Evolutionary conservation across 352 stramenopile genomes (phyloP).

Genomic region (Pythium vanterpoolii): DNA sequence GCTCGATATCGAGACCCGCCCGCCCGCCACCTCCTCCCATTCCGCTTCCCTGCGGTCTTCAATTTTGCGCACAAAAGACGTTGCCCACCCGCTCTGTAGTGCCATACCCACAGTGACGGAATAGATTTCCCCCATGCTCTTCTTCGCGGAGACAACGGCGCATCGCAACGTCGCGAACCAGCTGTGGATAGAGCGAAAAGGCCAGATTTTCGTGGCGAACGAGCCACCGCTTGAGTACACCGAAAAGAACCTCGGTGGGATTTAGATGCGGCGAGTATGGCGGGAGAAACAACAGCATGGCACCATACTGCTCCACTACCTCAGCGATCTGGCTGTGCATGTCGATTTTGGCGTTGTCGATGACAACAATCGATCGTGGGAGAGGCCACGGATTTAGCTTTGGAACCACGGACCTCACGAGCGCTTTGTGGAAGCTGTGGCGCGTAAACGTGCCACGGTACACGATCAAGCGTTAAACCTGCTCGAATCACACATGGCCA

Average conservation of each 20-base stretch:
- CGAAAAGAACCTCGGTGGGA: constrained; percentile 19
- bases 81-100: background rate
- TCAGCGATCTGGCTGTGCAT: constrained; percentile 20
- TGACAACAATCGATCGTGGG: constrained; percentile 26
- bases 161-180: background rate
- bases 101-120: constrained; percentile 2
- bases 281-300: background rate
- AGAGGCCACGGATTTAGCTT: constrained; percentile 28
- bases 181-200: background rate
- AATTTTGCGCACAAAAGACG: background rate
- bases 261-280: constrained; percentile 10
- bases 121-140: background rate
- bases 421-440: constrained; percentile 10
- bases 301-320: background rate
- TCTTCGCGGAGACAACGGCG: background rate
- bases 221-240: constrained; percentile 11
- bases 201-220: background rate
- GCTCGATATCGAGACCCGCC: too few relatives aligned
- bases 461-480: constrained; percentile 16
- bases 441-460: constrained; percentile 23
- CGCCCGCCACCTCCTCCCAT: too few relatives aligned
- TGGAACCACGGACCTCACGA: background rate
- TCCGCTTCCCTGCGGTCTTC: background rate
- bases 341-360: constrained; percentile 38
- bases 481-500: background rate